Evolutionary conservation across 768 basidiomycete genomes (phyloP).

Genomic region (Leucosporidium creatinivorum): DNA sequence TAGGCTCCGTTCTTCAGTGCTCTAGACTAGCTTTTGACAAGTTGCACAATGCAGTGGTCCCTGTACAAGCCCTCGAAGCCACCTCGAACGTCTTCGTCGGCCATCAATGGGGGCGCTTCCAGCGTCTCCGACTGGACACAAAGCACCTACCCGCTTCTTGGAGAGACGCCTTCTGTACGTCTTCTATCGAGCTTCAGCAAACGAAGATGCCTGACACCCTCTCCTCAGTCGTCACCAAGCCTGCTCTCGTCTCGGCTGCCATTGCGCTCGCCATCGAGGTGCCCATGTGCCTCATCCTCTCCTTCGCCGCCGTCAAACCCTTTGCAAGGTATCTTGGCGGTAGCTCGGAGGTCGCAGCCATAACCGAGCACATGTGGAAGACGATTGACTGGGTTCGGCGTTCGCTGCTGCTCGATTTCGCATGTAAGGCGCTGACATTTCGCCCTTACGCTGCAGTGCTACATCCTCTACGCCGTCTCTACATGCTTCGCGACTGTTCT

Average conservation of each 20-base stretch:
- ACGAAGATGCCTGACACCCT: neutral
- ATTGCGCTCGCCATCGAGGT: constrained; percentile 32
- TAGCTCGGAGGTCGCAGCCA: constrained; percentile 26
- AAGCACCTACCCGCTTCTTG: neutral
- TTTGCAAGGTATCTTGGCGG: constrained; percentile 30
- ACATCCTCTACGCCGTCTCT: constrained; percentile 33
- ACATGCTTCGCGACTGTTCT: constrained; percentile 34
- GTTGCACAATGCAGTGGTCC: constrained; percentile 16
- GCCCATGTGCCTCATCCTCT: constrained; percentile 31
- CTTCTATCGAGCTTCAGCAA: neutral
- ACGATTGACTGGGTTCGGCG: constrained; percentile 5
- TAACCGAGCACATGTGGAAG: constrained; percentile 31
- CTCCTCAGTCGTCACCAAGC: constrained; percentile 15
- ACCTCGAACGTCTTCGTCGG: constrained; percentile 29
- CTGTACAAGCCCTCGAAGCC: constrained; percentile 30
- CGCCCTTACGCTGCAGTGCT: constrained; percentile 1
- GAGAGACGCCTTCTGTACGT: neutral
- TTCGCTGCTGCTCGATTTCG: too few relatives aligned
- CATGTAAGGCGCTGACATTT: too few relatives aligned
- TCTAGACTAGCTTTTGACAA: too few relatives aligned
- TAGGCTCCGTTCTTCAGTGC: too few relatives aligned
- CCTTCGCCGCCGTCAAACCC: constrained; percentile 15
- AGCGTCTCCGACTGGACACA: neutral
- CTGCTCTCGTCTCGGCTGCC: constrained; percentile 22
- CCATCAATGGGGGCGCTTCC: constrained; percentile 24